Evolutionary conservation across 2,329 filamentous ascomycete genomes (phyloP).

Genomic region (Pleoardoris graminearum): DNA sequence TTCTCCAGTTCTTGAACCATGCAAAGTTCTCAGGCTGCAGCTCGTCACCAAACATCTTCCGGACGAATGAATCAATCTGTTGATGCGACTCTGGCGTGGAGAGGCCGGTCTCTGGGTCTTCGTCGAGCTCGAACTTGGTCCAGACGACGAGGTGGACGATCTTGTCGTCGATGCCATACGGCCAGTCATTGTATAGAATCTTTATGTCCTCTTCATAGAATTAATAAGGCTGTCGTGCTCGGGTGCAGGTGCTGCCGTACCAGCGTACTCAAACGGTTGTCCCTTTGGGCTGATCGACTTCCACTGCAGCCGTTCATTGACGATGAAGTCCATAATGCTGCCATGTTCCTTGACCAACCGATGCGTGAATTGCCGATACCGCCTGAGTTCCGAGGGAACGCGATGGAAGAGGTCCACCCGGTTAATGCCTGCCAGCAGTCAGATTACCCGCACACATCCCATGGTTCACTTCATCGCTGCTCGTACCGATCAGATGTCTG

Average conservation of each 20-base stretch:
- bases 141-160: conserved; percentile 89
- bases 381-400: conserved; percentile 73
- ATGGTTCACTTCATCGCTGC: background rate
- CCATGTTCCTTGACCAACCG: conserved; percentile 69
- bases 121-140: conserved; percentile 83
- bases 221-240: conserved; percentile 4
- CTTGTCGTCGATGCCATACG: conserved; percentile 77
- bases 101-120: conserved; percentile 67
- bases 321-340: conserved; percentile 75
- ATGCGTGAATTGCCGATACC: conserved; percentile 72
- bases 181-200: conserved; percentile 90
- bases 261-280: conserved; percentile 49
- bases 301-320: conserved; percentile 74
- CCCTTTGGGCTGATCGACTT: conserved; percentile 48
- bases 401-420: conserved; percentile 76
- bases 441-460: conserved; percentile 7
- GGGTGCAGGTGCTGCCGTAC: conserved; percentile 22
- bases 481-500: conserved; percentile 55
- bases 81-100: conserved; percentile 65
- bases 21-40: conserved; percentile 54
- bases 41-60: conserved; percentile 63
- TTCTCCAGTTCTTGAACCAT: conserved; percentile 94
- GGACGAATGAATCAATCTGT: conserved; percentile 72
- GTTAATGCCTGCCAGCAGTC: conserved; percentile 57
- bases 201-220: conserved; percentile 62